Evolutionary conservation across 768 basidiomycete species (phyloP).

Genomic region (Sporobolomyces phaffii): DNA sequence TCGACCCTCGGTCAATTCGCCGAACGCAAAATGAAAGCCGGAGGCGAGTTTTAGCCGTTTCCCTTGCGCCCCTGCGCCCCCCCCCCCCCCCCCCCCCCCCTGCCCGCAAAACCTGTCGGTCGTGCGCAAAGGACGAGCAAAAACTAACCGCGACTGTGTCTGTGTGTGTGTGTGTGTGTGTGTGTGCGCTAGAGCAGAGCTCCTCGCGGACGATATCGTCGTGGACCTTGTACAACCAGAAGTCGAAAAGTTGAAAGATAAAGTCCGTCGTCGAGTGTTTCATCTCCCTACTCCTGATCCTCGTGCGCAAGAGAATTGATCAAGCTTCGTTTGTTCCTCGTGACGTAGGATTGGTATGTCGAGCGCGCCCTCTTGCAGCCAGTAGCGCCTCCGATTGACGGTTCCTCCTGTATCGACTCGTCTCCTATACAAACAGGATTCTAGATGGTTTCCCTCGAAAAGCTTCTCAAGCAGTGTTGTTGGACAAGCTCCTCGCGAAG

Average conservation of each 20-base stretch:
- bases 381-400: no score
- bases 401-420: no score
- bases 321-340: constrained; percentile 47
- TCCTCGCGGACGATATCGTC: constrained; percentile 74
- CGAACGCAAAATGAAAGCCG: constrained; percentile 70
- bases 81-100: background rate
- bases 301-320: background rate
- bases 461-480: constrained; percentile 68
- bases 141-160: no score
- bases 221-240: constrained; percentile 68
- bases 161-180: no score
- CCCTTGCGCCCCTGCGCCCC: background rate
- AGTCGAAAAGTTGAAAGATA: constrained; percentile 55
- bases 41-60: constrained; percentile 47
- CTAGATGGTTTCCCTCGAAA: constrained; percentile 90
- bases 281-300: constrained; percentile 23
- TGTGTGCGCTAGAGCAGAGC: constrained; percentile 36
- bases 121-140: no score
- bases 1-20: constrained; percentile 68
- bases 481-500: constrained; percentile 61
- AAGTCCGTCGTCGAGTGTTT: constrained; percentile 3
- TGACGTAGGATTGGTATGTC: constrained; percentile 1
- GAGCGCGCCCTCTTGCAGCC: no score
- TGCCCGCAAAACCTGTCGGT: no score
- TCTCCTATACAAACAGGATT: no score